Evolutionary conservation across 148 eudicot species (phyloP).

Genomic region (Diospyros kaki): DNA sequence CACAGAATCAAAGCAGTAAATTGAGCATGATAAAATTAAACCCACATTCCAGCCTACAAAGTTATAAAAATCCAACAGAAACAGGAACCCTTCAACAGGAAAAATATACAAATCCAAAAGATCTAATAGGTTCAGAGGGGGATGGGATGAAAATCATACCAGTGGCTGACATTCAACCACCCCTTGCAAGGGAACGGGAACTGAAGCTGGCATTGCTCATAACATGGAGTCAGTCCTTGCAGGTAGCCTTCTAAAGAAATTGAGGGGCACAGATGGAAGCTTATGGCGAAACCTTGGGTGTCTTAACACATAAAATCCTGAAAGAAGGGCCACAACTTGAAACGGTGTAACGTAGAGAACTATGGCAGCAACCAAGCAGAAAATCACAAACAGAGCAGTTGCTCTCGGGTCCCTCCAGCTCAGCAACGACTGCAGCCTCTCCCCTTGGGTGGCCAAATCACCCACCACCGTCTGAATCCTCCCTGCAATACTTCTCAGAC

Average conservation of each 20-base stretch:
- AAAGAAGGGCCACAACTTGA: slow-evolving; percentile 20
- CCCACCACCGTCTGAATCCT: slow-evolving; percentile 23
- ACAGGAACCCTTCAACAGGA: not conserved
- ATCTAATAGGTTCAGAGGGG: not conserved
- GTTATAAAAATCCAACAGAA: not conserved
- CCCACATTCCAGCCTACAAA: slow-evolving; percentile 1
- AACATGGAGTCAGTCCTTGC: slow-evolving; percentile 23
- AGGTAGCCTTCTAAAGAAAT: slow-evolving; percentile 23
- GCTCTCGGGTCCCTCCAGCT: slow-evolving; percentile 26
- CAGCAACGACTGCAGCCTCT: slow-evolving; percentile 19
- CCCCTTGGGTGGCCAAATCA: slow-evolving; percentile 24
- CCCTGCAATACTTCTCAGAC: slow-evolving; percentile 20
- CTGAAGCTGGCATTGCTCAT: slow-evolving; percentile 7
- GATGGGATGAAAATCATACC: not conserved
- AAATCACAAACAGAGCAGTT: slow-evolving; percentile 16
- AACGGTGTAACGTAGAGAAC: slow-evolving; percentile 23
- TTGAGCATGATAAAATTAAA: not conserved
- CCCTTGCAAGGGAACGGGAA: not conserved
- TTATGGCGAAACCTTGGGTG: slow-evolving; percentile 25
- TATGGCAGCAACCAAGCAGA: slow-evolving; percentile 19
- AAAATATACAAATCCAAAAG: not conserved
- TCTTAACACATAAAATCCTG: slow-evolving; percentile 19
- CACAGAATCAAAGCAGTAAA: not conserved
- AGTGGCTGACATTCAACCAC: not conserved
- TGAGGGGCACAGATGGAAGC: slow-evolving; percentile 24